A percentile compares a stretch with the other conserved stretches of the same genome.
Evolutionary conservation across 139 green algal genomes (phyloP).

Genomic region (Chlorella sp.): DNA sequence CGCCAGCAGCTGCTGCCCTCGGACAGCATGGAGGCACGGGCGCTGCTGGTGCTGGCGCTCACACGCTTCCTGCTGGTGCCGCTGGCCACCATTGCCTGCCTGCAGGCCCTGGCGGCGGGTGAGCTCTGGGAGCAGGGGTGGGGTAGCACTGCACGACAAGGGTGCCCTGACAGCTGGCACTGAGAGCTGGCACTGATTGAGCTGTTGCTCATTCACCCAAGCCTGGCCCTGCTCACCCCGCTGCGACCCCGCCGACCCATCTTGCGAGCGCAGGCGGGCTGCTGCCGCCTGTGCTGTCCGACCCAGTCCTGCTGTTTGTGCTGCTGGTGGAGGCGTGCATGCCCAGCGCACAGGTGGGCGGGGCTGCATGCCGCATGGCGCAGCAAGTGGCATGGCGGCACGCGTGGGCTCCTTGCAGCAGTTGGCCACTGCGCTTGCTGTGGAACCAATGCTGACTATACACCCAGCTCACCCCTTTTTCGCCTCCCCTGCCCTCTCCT

Average conservation of each 20-base stretch:
- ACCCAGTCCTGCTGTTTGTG: constrained; percentile 58
- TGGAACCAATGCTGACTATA: too few relatives aligned
- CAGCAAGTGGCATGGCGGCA: too few relatives aligned
- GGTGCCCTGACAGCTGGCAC: too few relatives aligned
- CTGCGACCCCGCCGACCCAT: too few relatives aligned
- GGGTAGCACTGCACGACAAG: too few relatives aligned
- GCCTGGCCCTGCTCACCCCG: too few relatives aligned
- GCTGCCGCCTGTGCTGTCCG: constrained; percentile 37
- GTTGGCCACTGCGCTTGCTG: too few relatives aligned
- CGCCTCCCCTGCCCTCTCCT: constrained; percentile 84
- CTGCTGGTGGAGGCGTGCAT: constrained; percentile 62
- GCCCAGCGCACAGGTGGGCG: constrained; percentile 61
- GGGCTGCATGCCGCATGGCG: too few relatives aligned
- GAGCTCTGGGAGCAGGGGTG: too few relatives aligned
- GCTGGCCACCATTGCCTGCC: constrained; percentile 33
- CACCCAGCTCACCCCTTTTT: constrained; percentile 55
- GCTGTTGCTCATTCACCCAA: too few relatives aligned
- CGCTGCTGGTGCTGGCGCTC: constrained; percentile 48
- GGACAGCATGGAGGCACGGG: constrained; percentile 43
- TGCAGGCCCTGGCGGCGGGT: constrained; percentile 24
- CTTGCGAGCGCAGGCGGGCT: constrained; percentile 28
- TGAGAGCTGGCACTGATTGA: too few relatives aligned
- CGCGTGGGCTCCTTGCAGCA: too few relatives aligned
- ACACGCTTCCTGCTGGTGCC: constrained; percentile 64
- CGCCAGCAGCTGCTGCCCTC: constrained; percentile 21